These are phyloP conservation scores for Gonapodya prolifera DNA, from an alignment of 192 early-diverging fungal species.

Conservation along the genomic window DNA sequence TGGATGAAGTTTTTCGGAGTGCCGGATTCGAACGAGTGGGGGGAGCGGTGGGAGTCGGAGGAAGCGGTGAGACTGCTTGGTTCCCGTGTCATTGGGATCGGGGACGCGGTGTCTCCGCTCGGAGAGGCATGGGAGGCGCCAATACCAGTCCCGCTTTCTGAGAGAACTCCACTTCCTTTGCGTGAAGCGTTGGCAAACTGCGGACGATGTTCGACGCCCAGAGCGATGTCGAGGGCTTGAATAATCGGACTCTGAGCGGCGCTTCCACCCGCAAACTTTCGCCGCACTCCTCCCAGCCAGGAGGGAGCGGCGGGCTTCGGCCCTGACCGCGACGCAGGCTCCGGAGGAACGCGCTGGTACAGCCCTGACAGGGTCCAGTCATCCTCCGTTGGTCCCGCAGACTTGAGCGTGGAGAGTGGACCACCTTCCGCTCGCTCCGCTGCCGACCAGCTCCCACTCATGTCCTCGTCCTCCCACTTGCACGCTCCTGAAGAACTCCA, in stretches of 20 bases:
- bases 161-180: background rate
- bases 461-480: background rate
- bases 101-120: conserved; percentile 6
- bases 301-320: too few species aligned
- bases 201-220: conserved; percentile 80
- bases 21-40: conserved; percentile 16
- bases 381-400: too few species aligned
- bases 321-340: too few species aligned
- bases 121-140: too few species aligned
- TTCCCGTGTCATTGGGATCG: background rate
- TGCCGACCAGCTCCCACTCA: background rate
- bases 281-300: conserved; percentile 17
- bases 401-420: too few species aligned
- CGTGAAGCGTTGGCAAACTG: background rate
- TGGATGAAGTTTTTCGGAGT: conserved; percentile 64
- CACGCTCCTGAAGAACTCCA: conserved; percentile 8
- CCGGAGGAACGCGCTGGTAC: too few species aligned
- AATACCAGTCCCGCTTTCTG: background rate
- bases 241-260: conserved; percentile 91
- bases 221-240: conserved; percentile 74
- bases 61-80: conserved; percentile 8
- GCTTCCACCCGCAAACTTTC: conserved; percentile 69
- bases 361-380: too few species aligned
- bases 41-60: conserved; percentile 7
- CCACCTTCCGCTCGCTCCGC: background rate